Evolutionary conservation across 2,329 filamentous ascomycete species (phyloP).

Genomic region (Colletotrichum zoysiae): DNA sequence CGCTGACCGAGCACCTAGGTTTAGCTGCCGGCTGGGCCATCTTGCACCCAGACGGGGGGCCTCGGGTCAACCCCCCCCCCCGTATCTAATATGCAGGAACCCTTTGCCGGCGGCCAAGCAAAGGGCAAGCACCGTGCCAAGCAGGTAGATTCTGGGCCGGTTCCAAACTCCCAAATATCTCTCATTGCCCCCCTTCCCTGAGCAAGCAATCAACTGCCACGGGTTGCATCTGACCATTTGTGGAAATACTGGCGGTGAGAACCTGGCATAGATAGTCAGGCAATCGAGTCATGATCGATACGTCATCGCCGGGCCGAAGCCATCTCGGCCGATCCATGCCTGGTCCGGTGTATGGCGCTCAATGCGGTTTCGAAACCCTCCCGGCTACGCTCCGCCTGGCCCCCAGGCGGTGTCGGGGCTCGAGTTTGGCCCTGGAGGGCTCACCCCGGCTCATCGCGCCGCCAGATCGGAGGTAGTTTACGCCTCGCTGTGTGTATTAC

Average conservation of each 20-base stretch:
- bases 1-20: not conserved
- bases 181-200: not conserved
- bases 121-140: conserved; percentile 11
- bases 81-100: not conserved
- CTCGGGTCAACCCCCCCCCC: not conserved
- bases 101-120: conserved; percentile 3
- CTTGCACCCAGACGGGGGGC: conserved; percentile 5
- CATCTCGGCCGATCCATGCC: too few relatives aligned
- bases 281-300: not conserved
- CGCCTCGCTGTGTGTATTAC: too few relatives aligned
- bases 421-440: conserved; percentile 12
- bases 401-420: conserved; percentile 11
- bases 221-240: not conserved
- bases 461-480: not conserved
- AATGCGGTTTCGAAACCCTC: conserved; percentile 19
- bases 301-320: not conserved
- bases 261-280: not conserved
- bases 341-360: conserved; percentile 1
- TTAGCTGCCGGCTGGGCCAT: conserved; percentile 9
- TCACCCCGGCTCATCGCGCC: conserved; percentile 22
- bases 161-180: not conserved
- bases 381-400: conserved; percentile 4
- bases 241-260: not conserved
- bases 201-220: not conserved
- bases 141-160: not conserved